Base-by-base conservation (phyloP, 2,329 filamentous ascomycete species). In the Xylariaceae sp. region DNA sequence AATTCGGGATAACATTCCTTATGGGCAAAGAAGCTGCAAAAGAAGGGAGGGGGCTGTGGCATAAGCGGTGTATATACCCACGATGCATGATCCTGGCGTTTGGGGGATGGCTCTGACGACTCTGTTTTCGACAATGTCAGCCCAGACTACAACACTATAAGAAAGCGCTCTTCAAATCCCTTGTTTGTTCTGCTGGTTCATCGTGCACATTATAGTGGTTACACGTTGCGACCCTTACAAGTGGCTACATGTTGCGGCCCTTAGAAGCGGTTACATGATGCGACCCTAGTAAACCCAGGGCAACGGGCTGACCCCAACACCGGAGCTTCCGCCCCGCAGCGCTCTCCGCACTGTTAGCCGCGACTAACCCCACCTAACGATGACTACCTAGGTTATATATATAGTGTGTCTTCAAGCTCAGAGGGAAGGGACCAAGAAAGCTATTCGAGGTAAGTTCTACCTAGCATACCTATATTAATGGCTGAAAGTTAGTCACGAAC, bases 31-130 rank as follows among this genome's bases (percentile, higher is more conserved):
- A 20, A 20, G 21, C 20, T 14, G 14, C 16, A 18, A 44, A 21
- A 2, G 19, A 26, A 4, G 14, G 43, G 20, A 20, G 43, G 41
- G 45, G 32, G 14, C 32, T 37, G 32, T 7, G 32, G 12, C 32
- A 14, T 37, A 37, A 37, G 23, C 53, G 52, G 61, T 65, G 61
- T 63, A 63, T 64, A 65, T 63, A 63, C 57, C 57, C 51, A 51
- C 20, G 47, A 54, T 59, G 61, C 58, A 65, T 62, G 56, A 58
- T 48, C 49, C 26, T 29, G 62, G 62, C 59, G 61, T 62, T 64
- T 37, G 32, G 32, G 7, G 32, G 32, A 10, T 3, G 32, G 32
- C 14, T 48, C 40, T 49, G 37, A 52, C 51, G 48, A 48, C 37
- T 41, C 12, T 47, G 50, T 32, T 32, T 52, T 54, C 43, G 48